These are phyloP conservation scores for Chalara sp. DNA, from an alignment of 2,329 filamentous ascomycete genomes.

Conservation along the genomic window DNA sequence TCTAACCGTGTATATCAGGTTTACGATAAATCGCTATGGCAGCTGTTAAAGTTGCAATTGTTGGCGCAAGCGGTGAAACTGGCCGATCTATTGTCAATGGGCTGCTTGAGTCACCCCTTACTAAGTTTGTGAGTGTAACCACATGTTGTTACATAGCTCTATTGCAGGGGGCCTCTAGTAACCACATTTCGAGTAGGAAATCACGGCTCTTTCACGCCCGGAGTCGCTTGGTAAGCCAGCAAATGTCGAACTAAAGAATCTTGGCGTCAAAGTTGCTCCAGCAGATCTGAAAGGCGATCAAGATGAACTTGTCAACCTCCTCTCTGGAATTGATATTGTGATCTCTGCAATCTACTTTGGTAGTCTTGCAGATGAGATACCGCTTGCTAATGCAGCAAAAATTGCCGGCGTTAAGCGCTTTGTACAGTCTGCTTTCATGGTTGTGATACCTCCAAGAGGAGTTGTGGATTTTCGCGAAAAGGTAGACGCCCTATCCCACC, in stretches of 20 bases:
- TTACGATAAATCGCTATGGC: too few relatives aligned
- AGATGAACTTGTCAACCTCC: conserved; percentile 33
- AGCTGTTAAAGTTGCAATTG: too few relatives aligned
- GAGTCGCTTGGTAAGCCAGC: conserved; percentile 39
- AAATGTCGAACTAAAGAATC: conserved; percentile 31
- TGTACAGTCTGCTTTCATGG: conserved; percentile 40
- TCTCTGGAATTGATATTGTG: conserved; percentile 38
- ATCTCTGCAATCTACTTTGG: conserved; percentile 34
- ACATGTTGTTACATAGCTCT: too few relatives aligned
- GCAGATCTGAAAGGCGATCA: conserved; percentile 36
- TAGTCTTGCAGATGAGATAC: conserved; percentile 35
- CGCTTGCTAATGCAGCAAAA: conserved; percentile 41
- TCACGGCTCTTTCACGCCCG: conserved; percentile 39
- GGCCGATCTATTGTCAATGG: too few relatives aligned
- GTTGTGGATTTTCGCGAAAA: too few relatives aligned
- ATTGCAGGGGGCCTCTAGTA: too few relatives aligned
- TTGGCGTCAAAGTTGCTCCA: conserved; percentile 36
- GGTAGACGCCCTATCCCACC: too few relatives aligned
- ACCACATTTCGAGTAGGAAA: too few relatives aligned
- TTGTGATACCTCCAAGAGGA: conserved; percentile 18
- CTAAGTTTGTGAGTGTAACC: too few relatives aligned
- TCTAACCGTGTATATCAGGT: too few relatives aligned
- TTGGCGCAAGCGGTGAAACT: too few relatives aligned
- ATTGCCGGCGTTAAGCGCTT: conserved; percentile 43
- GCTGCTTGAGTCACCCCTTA: too few relatives aligned